Conservation (phyloP, 805 yeast species). For the Starmerella kuoi region DNA sequence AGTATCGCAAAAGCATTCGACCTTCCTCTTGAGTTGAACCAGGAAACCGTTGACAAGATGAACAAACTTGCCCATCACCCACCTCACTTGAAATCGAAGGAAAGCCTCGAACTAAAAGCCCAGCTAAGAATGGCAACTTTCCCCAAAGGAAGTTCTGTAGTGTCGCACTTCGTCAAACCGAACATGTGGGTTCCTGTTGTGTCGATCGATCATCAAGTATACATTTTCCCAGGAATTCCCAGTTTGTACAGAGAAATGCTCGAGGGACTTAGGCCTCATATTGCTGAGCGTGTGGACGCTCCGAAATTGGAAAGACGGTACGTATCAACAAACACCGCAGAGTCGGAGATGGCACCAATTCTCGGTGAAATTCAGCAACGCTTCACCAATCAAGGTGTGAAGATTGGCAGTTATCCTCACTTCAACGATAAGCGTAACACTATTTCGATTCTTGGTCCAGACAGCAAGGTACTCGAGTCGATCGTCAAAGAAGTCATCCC, state of each 20-base stretch:
- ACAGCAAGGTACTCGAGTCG: slow-evolving; percentile 31
- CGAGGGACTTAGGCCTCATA: slow-evolving; percentile 32
- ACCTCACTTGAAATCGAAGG: slow-evolving; percentile 15
- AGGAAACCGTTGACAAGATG: slow-evolving; percentile 52
- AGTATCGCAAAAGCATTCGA: slow-evolving; percentile 55
- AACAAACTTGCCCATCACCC: slow-evolving; percentile 26
- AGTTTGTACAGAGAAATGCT: slow-evolving; percentile 50
- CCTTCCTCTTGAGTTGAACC: slow-evolving; percentile 41
- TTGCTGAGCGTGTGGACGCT: slow-evolving; percentile 32
- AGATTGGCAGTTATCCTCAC: slow-evolving; percentile 82
- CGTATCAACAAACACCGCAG: slow-evolving; percentile 50
- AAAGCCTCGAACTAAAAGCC: slow-evolving; percentile 40
- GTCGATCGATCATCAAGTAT: slow-evolving; percentile 49
- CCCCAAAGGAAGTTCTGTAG: slow-evolving; percentile 38
- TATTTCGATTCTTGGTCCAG: slow-evolving; percentile 59
- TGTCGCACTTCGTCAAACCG: slow-evolving; percentile 33
- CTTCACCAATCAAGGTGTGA: slow-evolving; percentile 35
- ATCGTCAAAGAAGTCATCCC: slow-evolving; percentile 38
- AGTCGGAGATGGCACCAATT: slow-evolving; percentile 57
- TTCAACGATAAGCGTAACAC: slow-evolving; percentile 51
- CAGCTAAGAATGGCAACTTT: slow-evolving; percentile 70
- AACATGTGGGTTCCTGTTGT: slow-evolving; percentile 79
- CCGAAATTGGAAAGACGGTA: slow-evolving; percentile 32
- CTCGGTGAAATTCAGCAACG: slow-evolving; percentile 41
- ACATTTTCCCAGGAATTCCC: slow-evolving; percentile 77